Conservation (phyloP, 495 filamentous ascomycete species). For the Delitschia confertaspora region DNA sequence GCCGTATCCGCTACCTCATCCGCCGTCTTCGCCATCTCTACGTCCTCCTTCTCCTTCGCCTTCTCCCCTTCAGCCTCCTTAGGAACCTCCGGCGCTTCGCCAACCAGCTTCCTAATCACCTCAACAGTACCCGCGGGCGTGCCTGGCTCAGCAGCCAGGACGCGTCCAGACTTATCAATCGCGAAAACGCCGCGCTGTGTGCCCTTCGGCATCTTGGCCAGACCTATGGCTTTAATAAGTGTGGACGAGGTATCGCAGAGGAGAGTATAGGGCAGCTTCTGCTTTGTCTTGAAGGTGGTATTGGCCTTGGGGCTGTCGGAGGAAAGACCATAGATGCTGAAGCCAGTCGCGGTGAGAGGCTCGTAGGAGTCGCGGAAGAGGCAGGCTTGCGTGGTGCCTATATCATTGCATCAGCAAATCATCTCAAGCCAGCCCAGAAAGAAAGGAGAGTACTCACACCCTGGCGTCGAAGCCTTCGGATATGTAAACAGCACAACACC, state of each 20-base stretch:
- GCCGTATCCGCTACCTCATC: slow-evolving; percentile 35
- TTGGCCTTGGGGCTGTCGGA: slow-evolving; percentile 81
- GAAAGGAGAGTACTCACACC: slow-evolving; percentile 58
- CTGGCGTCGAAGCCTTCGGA: slow-evolving; percentile 87
- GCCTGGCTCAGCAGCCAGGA: slow-evolving; percentile 52
- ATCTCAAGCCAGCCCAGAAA: neutral
- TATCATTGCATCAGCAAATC: neutral
- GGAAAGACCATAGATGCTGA: slow-evolving; percentile 81
- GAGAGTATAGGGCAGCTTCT: slow-evolving; percentile 78
- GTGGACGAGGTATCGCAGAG: slow-evolving; percentile 69
- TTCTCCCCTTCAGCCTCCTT: slow-evolving; percentile 10
- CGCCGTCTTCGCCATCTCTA: slow-evolving; percentile 26
- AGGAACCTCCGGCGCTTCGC: too few relatives aligned
- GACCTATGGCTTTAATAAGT: slow-evolving; percentile 43
- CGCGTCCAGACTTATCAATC: slow-evolving; percentile 65
- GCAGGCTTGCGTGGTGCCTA: slow-evolving; percentile 88
- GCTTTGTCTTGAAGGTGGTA: slow-evolving; percentile 79
- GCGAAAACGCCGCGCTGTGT: slow-evolving; percentile 80
- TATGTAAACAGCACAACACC: slow-evolving; percentile 94
- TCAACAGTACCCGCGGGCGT: slow-evolving; percentile 52
- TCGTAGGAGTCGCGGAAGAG: slow-evolving; percentile 77
- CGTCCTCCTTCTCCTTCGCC: slow-evolving; percentile 24
- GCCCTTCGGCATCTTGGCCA: slow-evolving; percentile 39
- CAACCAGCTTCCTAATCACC: slow-evolving; percentile 45
- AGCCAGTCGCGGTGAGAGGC: slow-evolving; percentile 68